Evolutionary conservation across 108 stramenopile genomes (phyloP), one percentile per base, ranked within the genome.

Genomic region (Stephanodiscus triporus): DNA sequence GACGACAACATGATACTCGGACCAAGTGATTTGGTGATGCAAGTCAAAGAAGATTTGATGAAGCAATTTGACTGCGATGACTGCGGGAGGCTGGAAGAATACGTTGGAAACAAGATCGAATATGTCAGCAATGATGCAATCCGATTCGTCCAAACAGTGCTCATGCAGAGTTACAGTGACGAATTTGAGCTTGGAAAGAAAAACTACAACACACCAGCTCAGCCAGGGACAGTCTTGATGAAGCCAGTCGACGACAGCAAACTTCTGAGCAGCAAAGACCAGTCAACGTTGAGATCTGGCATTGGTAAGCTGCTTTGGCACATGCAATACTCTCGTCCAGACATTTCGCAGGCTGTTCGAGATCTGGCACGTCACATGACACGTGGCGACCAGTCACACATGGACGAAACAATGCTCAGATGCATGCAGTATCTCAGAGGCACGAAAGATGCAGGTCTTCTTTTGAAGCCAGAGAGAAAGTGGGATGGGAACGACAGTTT

Each of bases 101-200:
- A 86, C 57, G 82, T 86, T n/a, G 81, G 85, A 4, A 68, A 70
- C 57, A 75, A 83, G 30, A 63, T 83, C 16, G 71, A 77, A 13
- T 73, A 16, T 26, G 48, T 57, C 8, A 17, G 37, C 9, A 23
- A 51, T 9, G 45, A 36, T 0, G 38, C 17, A 32, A 14, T 84
- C 27, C 72, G 68, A 34, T 23, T 86, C 13, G 77, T 76, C 16
- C 85, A 86, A 71, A 79, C 82, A 48, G 85, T 86, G 4, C 23
- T 81, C 24, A 36, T 86, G 1, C 82, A 86, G 37, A 81, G 71
- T 17, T 66, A 80, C 11, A 49, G 47, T 0, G 77, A 83, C 23
- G 72, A 74, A 51, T 78, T 78, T 43, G 67, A 75, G 7, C 36
- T 68, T 49, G 29, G 34, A 38, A 56, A 34, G 13, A 13, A 27